Conservation (phyloP, 345 rosid species). For the Arabidopsis arenosa region DNA sequence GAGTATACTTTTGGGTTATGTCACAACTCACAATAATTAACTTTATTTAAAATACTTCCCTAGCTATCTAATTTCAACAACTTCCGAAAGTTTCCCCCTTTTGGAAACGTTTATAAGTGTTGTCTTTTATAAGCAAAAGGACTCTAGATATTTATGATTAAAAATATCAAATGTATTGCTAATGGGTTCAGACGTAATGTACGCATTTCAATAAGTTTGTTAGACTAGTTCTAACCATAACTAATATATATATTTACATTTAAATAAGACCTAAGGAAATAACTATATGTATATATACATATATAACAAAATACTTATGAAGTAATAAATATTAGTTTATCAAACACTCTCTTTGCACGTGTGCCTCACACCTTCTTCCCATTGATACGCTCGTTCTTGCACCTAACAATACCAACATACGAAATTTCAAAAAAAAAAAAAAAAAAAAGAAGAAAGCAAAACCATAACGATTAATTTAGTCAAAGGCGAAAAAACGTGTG, state of each 20-base stretch:
- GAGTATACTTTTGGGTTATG: constrained; percentile 20
- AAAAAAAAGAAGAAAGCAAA: too few relatives aligned
- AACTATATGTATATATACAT: not conserved
- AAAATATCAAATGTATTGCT: constrained; percentile 3
- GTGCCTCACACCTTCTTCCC: constrained; percentile 50
- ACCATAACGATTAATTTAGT: too few relatives aligned
- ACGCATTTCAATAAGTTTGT: constrained; percentile 24
- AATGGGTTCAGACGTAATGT: constrained; percentile 20
- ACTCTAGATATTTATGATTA: not conserved
- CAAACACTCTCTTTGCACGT: constrained; percentile 54
- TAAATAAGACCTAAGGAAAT: constrained; percentile 4
- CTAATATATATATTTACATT: constrained; percentile 6
- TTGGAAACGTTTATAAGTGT: constrained; percentile 30
- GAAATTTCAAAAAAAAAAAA: too few relatives aligned
- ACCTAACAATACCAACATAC: constrained; percentile 47
- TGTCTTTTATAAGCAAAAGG: constrained; percentile 19
- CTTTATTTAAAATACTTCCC: not conserved
- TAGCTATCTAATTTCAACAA: constrained; percentile 28
- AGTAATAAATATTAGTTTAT: not conserved
- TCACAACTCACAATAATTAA: constrained; percentile 11
- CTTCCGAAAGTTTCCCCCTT: constrained; percentile 19
- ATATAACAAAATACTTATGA: not conserved
- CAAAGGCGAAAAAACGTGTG: too few relatives aligned
- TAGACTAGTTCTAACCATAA: constrained; percentile 24
- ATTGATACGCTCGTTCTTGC: constrained; percentile 40